Conservation (phyloP, 306 rosid species). For the Lathyrus aphaca region DNA sequence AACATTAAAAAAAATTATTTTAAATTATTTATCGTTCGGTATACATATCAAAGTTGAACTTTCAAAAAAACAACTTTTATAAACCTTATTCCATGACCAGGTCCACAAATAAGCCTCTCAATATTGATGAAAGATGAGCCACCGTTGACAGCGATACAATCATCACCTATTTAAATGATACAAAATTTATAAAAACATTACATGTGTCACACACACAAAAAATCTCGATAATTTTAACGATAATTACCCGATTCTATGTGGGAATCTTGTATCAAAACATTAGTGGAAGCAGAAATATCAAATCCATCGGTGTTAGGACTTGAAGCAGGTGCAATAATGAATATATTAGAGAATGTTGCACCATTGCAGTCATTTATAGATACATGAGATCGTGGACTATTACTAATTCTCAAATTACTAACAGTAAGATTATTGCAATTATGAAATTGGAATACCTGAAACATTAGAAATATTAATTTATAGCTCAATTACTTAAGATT, state of each 20-base stretch:
- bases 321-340: slow-evolving; percentile 34
- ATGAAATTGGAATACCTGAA: slow-evolving; percentile 20
- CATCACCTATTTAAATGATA: slow-evolving; percentile 44
- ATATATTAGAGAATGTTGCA: slow-evolving; percentile 9
- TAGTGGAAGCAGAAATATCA: slow-evolving; percentile 33
- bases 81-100: slow-evolving; percentile 62
- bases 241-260: slow-evolving; percentile 39
- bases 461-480: not conserved
- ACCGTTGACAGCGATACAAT: slow-evolving; percentile 47
- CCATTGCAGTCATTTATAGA: not conserved
- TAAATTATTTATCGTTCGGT: not conserved
- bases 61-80: not conserved
- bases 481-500: not conserved
- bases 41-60: too few relatives aligned
- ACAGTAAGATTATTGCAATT: not conserved
- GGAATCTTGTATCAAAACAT: slow-evolving; percentile 35
- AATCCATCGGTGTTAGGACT: slow-evolving; percentile 63
- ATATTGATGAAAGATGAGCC: slow-evolving; percentile 41
- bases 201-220: not conserved
- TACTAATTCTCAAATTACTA: not conserved
- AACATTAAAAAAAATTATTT: not conserved
- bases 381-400: slow-evolving; percentile 43
- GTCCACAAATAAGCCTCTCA: slow-evolving; percentile 48
- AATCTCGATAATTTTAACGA: too few relatives aligned
- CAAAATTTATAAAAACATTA: not conserved